Base-by-base conservation (phyloP, 2,329 filamentous ascomycete genomes). In the Colletotrichum musae region DNA sequence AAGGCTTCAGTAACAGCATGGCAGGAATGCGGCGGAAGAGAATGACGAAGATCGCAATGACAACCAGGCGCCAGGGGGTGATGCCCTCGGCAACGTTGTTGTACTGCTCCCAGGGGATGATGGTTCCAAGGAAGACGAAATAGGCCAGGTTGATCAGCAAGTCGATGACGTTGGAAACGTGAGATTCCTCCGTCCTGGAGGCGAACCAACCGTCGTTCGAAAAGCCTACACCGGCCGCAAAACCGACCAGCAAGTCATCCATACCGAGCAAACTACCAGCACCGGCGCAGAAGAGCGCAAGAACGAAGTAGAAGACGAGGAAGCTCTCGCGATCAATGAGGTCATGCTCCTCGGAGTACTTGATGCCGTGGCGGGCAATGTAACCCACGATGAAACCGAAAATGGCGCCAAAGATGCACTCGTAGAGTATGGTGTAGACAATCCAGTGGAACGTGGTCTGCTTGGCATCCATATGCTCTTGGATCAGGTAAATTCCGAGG, bases 151-250 rank as follows among this genome's bases (percentile, higher is more conserved):
- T 99, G 84, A 99, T 91, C 70, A 99, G 85, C 79, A 99, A 82
- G 85, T 99, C 96, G 77, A 99, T 99, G 78, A 99, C 96, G 89
- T 99, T 98, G 80, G 95, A 98, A 10, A 99, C 96, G 79, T 98
- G 96, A 0, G 96, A 95, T 80, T 99, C 96, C 78, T 99, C 96
- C 0, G 96, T 99, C 86, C 98, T 98, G 77, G 98, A 93, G 16
- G 93, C 93, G 76, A 99, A 99, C 96, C 96, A 99, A 73, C 96
- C 96, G 77, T 99, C 96, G 80, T 99, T 99, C 74, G 95, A 98
- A 85, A 99, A 99, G 63, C 96, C 96, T n/a, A 99, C 96, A 67
- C 96, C 96, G 64, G 93, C 94, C 15, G 95, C 92, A 76, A 99
- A 99, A 47, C 96, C 96, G 47, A 99, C 94, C 4, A 99, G 88